Evolutionary conservation across 2,329 filamentous ascomycete genomes (phyloP), one percentile per base, ranked within the genome.

Genomic region (Neophaeococcomyces mojaviensis): DNA sequence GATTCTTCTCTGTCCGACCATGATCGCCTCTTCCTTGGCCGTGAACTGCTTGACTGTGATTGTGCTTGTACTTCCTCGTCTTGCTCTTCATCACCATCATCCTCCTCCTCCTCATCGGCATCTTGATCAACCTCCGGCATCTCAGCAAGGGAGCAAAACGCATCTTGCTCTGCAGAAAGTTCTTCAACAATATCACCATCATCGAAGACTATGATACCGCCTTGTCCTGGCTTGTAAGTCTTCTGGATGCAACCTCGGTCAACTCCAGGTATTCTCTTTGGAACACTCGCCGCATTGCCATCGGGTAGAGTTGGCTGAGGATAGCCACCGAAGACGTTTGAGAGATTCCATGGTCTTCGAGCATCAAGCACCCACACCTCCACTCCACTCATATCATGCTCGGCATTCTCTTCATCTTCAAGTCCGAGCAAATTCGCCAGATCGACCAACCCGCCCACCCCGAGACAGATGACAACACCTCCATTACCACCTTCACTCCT

Each of bases 121-220:
- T 82, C 77, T 26, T 92, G 86, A 32, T 87, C 87, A 39, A 94
- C 69, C 38, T 94, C 86, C 1, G 89, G 90, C 88, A 98, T 97
- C 51, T 88, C 84, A 37, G 87, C 73, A 42, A 97, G 69, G n/a
- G 84, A 83, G 53, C 86, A 78, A 60, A 94, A 97, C 32, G 92
- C 89, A 49, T 87, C 81, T 55, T 80, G 77, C 65, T 97, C 88
- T 1, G 70, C 69, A 10, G 65, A 67, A 28, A 98, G 69, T 28
- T 89, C 86, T 55, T 90, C 85, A 55, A 90, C 85, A 41, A 98
- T 89, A 63, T 98, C 92, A 1, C 90, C 92, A 61, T 97, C 92
- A 60, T 97, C 92, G 63, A 92, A 94, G 2, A 96, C 88, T 50
- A 98, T 79, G 34, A 98, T 85, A 0, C 92, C 92, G 15, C 90